These are phyloP conservation scores for Coemansia sp. DNA, from an alignment of 192 early-diverging fungal genomes.

Conservation along the genomic window DNA sequence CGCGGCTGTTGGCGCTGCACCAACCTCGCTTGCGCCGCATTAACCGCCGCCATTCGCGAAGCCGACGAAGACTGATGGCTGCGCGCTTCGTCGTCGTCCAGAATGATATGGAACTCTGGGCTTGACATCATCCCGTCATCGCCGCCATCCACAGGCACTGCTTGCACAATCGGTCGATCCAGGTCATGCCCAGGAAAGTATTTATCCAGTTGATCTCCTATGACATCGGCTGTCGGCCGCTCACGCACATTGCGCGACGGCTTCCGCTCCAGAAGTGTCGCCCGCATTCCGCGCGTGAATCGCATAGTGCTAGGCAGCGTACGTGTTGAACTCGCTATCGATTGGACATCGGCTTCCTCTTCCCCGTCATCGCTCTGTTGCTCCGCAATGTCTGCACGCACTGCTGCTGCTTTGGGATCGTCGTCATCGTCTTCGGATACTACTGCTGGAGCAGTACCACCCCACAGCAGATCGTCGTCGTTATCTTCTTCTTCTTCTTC, in stretches of 20 bases:
- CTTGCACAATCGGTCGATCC: constrained; percentile 67
- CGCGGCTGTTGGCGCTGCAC: not conserved
- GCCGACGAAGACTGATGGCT: not conserved
- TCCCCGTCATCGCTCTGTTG: not conserved
- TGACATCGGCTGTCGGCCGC: constrained; percentile 65
- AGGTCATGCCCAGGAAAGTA: constrained; percentile 77
- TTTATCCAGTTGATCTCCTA: constrained; percentile 66
- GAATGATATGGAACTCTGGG: constrained; percentile 42
- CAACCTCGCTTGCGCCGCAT: not conserved
- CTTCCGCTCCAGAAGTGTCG: constrained; percentile 35
- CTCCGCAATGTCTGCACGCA: constrained; percentile 11
- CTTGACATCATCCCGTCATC: constrained; percentile 13
- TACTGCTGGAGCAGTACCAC: constrained; percentile 10
- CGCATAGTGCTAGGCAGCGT: constrained; percentile 36
- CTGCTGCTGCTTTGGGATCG: constrained; percentile 4
- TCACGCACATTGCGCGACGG: constrained; percentile 33
- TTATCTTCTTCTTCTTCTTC: not conserved
- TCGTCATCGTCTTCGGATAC: constrained; percentile 4
- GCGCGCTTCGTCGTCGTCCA: constrained; percentile 29
- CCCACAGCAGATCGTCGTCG: constrained; percentile 18
- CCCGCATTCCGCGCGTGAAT: constrained; percentile 50
- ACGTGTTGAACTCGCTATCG: constrained; percentile 11
- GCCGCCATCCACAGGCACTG: constrained; percentile 30
- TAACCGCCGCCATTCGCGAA: not conserved
- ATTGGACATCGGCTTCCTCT: constrained; percentile 9